Conservation (phyloP, 2,329 filamentous ascomycete species). For the Ophiostoma quercus region DNA sequence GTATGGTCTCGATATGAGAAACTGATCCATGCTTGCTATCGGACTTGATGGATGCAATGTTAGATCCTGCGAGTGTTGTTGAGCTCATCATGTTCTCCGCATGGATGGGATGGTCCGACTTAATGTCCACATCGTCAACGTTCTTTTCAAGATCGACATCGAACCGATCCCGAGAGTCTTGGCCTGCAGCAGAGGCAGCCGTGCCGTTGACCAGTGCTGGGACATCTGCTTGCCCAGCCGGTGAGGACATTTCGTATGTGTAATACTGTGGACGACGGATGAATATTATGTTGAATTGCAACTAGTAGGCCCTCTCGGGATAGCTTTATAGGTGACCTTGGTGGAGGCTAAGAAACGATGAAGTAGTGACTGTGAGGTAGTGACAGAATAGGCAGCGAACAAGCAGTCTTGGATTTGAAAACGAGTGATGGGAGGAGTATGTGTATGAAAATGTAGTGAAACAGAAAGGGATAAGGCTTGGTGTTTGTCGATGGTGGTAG, state of each 20-base stretch:
- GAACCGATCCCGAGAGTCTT: background rate
- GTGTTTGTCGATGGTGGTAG: background rate
- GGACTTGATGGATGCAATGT: background rate
- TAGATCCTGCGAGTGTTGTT: background rate
- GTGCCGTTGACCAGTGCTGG: background rate
- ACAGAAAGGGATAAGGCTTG: background rate
- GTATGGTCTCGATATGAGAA: background rate
- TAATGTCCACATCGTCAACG: background rate
- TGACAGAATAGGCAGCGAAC: background rate
- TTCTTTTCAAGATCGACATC: constrained; percentile 3
- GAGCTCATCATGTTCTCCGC: background rate
- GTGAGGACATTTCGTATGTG: background rate
- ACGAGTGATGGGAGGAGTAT: background rate
- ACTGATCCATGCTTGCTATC: background rate
- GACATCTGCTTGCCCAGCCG: background rate
- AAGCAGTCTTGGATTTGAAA: background rate
- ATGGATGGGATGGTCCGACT: background rate
- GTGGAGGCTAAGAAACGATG: background rate
- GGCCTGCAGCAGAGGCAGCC: background rate
- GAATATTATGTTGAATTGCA: background rate
- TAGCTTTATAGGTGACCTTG: background rate
- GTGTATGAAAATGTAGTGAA: background rate
- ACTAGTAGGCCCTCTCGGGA: background rate
- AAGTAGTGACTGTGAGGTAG: background rate
- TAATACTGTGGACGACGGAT: too few species aligned